Conservation (phyloP, 371 early-diverging fungal genomes). For the Mortierella sp. region DNA sequence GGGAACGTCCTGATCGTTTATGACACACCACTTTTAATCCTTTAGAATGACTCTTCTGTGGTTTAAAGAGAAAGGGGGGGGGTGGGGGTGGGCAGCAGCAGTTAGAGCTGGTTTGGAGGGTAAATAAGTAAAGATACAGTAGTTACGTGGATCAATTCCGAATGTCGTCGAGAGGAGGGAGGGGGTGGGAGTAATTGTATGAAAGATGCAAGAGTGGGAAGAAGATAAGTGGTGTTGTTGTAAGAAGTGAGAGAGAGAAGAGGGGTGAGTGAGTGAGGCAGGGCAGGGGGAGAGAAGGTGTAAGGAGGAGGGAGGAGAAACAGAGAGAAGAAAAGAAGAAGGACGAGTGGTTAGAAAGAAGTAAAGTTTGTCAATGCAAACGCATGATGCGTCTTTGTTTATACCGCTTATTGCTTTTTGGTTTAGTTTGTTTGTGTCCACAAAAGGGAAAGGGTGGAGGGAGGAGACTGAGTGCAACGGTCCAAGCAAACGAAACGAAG, state of each 20-base stretch:
- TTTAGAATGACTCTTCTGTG: neutral
- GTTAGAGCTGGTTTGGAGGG: neutral
- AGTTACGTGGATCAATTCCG: neutral
- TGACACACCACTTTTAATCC: slow-evolving; percentile 3
- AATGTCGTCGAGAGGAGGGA: neutral
- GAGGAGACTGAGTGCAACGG: neutral
- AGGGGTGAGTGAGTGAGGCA: neutral
- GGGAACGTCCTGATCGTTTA: neutral
- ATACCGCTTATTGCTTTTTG: neutral
- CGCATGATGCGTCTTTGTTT: slow-evolving; percentile 13
- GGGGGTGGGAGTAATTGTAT: neutral
- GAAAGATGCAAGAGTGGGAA: neutral
- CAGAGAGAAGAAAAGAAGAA: neutral
- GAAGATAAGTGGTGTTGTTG: neutral
- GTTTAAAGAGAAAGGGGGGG: neutral
- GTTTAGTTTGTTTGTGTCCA: neutral
- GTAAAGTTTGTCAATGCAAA: neutral
- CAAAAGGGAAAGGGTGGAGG: neutral
- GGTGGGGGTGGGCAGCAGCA: neutral
- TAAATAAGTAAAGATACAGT: neutral
- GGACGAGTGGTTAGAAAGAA: neutral
- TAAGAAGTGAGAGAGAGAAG: neutral
- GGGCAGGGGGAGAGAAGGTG: neutral
- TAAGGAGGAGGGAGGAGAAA: neutral
- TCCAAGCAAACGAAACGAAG: no score